phyloP scores from a whole-genome alignment of 1,139 yeast genomes.

The Sugiyamaella japonica region DNA sequence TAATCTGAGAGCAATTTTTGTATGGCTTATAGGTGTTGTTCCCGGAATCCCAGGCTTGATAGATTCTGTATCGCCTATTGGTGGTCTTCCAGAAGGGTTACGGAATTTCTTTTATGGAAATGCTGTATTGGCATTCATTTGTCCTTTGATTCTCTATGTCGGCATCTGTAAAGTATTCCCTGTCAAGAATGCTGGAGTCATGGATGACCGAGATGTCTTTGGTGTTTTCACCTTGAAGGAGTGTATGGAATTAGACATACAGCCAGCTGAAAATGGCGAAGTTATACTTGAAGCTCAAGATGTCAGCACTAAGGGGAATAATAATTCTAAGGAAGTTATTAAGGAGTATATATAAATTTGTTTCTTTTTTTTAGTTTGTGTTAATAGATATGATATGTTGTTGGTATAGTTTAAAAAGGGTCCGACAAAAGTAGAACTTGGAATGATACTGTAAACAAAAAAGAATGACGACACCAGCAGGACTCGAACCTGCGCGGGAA shows the following conservation, averaged over 20 bases:
- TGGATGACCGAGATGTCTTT: conserved; percentile 20
- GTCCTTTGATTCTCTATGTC: conserved; percentile 20
- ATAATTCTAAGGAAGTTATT: not conserved
- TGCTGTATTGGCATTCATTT: conserved; percentile 20
- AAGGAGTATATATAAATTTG: not conserved
- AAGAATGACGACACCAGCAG: conserved; percentile 54
- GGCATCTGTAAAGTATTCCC: conserved; percentile 21
- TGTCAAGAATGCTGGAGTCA: conserved; percentile 9
- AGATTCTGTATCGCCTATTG: conserved; percentile 17
- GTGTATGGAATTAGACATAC: not conserved
- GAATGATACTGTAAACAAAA: not conserved
- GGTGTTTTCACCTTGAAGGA: conserved; percentile 17
- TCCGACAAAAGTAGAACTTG: not conserved
- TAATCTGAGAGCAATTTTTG: conserved; percentile 46
- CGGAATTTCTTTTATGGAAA: conserved; percentile 22
- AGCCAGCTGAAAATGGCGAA: not conserved
- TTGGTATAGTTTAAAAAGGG: too few relatives aligned
- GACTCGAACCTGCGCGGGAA: conserved; percentile 92
- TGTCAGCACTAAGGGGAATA: not conserved
- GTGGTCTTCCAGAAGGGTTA: conserved; percentile 5
- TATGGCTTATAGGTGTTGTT: conserved; percentile 45
- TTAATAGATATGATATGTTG: not conserved
- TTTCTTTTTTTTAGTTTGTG: not conserved
- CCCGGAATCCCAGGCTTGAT: conserved; percentile 49
- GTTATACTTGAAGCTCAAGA: not conserved